phyloP scores from a whole-genome alignment of 73 alveolate species.

The Tetrahymena malaccensis region DNA sequence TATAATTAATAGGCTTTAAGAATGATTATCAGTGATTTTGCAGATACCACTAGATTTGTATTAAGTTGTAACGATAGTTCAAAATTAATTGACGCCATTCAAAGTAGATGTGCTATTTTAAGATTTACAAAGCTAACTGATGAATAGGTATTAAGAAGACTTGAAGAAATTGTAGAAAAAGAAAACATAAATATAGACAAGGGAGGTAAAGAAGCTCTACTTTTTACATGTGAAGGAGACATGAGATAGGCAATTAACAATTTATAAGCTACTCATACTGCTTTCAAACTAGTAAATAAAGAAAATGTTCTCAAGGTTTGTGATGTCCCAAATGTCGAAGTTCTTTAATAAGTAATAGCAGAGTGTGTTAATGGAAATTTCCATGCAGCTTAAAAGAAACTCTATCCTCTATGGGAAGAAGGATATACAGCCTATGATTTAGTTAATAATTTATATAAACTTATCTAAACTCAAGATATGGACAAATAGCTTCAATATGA shows the following conservation, averaged over 20 bases:
- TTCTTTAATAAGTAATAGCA: slow-evolving; percentile 56
- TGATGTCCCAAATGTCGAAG: slow-evolving; percentile 94
- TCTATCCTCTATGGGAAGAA: slow-evolving; percentile 65
- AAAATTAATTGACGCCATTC: slow-evolving; percentile 97
- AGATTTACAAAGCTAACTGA: slow-evolving; percentile 91
- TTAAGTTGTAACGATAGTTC: slow-evolving; percentile 97
- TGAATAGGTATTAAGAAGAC: slow-evolving; percentile 73
- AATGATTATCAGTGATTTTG: slow-evolving; percentile 85
- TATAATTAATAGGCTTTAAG: slow-evolving; percentile 58
- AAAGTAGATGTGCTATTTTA: slow-evolving; percentile 96
- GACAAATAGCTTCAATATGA: slow-evolving; percentile 75
- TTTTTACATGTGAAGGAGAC: slow-evolving; percentile 97
- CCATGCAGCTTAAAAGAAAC: slow-evolving; percentile 52
- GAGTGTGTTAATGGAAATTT: slow-evolving; percentile 62
- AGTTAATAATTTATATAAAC: slow-evolving; percentile 70
- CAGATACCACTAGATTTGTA: slow-evolving; percentile 91
- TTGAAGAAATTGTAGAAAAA: slow-evolving; percentile 24
- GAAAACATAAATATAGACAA: slow-evolving; percentile 47
- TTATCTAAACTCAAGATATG: slow-evolving; percentile 64
- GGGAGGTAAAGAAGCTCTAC: slow-evolving; percentile 87
- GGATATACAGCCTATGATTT: slow-evolving; percentile 89
- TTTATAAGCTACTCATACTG: slow-evolving; percentile 91
- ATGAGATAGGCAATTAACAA: slow-evolving; percentile 99
- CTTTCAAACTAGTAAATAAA: slow-evolving; percentile 72
- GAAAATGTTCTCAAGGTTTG: slow-evolving; percentile 93